A percentile compares a stretch with the other conserved stretches of the same genome.
Conservation (phyloP, 805 yeast genomes). For the Candida awuae region DNA sequence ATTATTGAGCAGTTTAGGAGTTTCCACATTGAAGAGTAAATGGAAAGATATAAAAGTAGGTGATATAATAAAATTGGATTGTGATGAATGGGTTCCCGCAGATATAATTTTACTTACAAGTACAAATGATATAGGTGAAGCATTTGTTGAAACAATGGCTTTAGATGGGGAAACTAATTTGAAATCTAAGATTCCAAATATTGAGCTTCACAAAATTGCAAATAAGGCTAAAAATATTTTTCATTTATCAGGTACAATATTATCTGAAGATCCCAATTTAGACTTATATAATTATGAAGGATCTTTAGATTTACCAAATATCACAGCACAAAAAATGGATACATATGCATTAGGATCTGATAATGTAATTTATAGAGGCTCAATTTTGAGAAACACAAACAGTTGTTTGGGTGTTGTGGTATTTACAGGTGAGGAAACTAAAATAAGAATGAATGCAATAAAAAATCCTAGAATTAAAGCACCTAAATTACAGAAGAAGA, state of each 20-base stretch:
- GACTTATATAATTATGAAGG: conserved; percentile 94
- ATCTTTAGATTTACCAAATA: conserved; percentile 35
- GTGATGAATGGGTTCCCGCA: conserved; percentile 93
- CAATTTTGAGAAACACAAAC: conserved; percentile 77
- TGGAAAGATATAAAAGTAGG: conserved; percentile 91
- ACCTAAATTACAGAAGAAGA: conserved; percentile 78
- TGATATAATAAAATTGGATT: conserved; percentile 61
- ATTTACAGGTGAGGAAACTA: conserved; percentile 93
- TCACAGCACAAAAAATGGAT: conserved; percentile 23
- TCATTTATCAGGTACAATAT: conserved; percentile 43
- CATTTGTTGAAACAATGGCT: conserved; percentile 92
- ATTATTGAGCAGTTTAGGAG: conserved; percentile 14
- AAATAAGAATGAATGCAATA: conserved; percentile 90
- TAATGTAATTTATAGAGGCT: conserved; percentile 85
- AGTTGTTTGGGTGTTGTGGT: conserved; percentile 70
- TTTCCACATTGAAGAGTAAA: conserved; percentile 20
- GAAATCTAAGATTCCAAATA: conserved; percentile 64
- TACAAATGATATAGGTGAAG: conserved; percentile 52
- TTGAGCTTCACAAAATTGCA: conserved; percentile 47
- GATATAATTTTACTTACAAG: conserved; percentile 71
- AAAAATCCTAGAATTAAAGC: conserved; percentile 87
- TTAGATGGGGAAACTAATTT: conserved; percentile 95
- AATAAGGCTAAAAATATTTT: conserved; percentile 44
- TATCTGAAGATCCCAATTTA: conserved; percentile 84
- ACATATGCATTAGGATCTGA: conserved; percentile 64